Evolutionary conservation across 768 basidiomycete species (phyloP).

Genomic region (Trichaptum fuscoviolaceum): DNA sequence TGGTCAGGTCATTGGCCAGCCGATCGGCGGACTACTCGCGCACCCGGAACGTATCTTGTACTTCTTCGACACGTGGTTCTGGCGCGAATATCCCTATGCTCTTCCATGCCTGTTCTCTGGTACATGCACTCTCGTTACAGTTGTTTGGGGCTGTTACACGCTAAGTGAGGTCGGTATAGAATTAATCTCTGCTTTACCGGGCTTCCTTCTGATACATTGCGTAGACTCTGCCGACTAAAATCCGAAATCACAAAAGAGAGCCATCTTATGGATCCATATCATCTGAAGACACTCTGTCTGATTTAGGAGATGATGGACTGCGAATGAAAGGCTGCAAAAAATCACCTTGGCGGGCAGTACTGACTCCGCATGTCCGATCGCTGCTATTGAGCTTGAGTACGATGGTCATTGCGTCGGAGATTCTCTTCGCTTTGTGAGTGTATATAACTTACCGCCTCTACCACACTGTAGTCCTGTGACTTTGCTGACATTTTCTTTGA

Average conservation of each 20-base stretch:
- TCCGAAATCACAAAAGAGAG: neutral
- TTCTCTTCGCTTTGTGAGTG: slow-evolving; percentile 9
- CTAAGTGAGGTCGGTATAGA: slow-evolving; percentile 16
- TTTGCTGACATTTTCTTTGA: neutral
- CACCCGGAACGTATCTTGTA: slow-evolving; percentile 11
- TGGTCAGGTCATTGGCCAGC: slow-evolving; percentile 13
- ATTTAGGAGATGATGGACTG: neutral
- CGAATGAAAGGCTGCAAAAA: neutral
- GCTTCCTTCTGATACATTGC: neutral
- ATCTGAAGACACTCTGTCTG: neutral
- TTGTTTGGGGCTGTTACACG: slow-evolving; percentile 14
- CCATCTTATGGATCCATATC: neutral
- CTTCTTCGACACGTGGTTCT: slow-evolving; percentile 12
- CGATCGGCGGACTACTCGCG: slow-evolving; percentile 10
- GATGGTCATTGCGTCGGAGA: slow-evolving; percentile 10
- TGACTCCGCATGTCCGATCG: slow-evolving; percentile 11
- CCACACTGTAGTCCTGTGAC: neutral
- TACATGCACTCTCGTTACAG: slow-evolving; percentile 9
- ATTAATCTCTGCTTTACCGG: neutral
- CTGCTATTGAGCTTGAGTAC: slow-evolving; percentile 7
- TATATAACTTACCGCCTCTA: neutral
- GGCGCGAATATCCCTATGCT: slow-evolving; percentile 16
- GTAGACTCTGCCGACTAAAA: neutral
- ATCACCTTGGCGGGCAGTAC: slow-evolving; percentile 3
- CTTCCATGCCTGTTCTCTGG: slow-evolving; percentile 19